Conservation (phyloP, 2,329 filamentous ascomycete genomes). For the Monilinia fructigena region DNA sequence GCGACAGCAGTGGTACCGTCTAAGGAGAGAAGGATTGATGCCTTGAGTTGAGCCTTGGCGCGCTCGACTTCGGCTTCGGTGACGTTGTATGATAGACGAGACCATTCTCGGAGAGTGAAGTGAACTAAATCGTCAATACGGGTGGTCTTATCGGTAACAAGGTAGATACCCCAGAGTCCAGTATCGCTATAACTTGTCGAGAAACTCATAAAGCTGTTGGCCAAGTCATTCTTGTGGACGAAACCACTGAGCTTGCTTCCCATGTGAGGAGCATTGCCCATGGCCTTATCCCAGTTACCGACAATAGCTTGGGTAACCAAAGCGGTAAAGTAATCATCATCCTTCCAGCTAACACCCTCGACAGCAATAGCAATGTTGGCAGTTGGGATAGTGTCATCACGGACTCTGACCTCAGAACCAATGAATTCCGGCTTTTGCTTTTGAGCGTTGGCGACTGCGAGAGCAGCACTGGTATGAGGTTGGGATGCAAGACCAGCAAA, state of each 20-base stretch:
- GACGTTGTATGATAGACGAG: conserved; percentile 86
- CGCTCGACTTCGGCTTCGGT: conserved; percentile 90
- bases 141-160: conserved; percentile 86
- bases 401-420: conserved; percentile 91
- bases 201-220: conserved; percentile 99
- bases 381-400: conserved; percentile 92
- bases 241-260: conserved; percentile 97
- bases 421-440: conserved; percentile 94
- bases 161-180: conserved; percentile 99
- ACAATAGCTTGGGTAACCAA: conserved; percentile 97
- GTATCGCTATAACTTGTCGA: conserved; percentile 99
- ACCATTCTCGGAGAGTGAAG: conserved; percentile 98
- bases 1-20: conserved; percentile 96
- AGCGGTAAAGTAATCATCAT: conserved; percentile 98
- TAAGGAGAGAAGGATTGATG: conserved; percentile 92
- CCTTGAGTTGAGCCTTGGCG: conserved; percentile 98
- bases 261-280: conserved; percentile 95
- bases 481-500: conserved; percentile 77
- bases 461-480: conserved; percentile 70
- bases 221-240: conserved; percentile 90
- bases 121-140: conserved; percentile 93
- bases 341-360: conserved; percentile 99
- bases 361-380: conserved; percentile 98
- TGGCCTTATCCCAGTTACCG: conserved; percentile 98
- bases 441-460: conserved; percentile 62